These are phyloP conservation scores for Quercus parvula DNA, from an alignment of 306 rosid genomes.

Conservation along the genomic window DNA sequence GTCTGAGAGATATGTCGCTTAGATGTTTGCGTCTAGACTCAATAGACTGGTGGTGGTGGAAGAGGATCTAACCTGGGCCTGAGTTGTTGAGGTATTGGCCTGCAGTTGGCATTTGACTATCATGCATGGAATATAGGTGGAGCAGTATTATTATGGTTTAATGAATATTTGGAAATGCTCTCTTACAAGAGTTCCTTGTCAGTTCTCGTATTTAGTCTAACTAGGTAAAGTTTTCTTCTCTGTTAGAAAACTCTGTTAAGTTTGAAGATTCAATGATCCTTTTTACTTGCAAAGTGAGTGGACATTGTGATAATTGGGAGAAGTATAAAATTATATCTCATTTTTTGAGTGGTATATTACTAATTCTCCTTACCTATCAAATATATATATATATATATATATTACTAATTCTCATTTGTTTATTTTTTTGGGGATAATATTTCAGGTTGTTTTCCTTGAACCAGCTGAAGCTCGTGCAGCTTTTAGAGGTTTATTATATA, in stretches of 20 bases:
- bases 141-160: neutral
- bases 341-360: neutral
- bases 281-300: neutral
- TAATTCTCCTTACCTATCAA: constrained; percentile 3
- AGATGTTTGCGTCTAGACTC: neutral
- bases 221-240: neutral
- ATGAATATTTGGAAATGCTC: neutral
- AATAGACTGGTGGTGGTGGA: neutral
- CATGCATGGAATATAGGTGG: neutral
- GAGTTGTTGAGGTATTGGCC: neutral
- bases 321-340: neutral
- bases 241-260: neutral
- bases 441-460: constrained; percentile 85
- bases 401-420: constrained; percentile 16
- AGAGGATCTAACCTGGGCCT: neutral
- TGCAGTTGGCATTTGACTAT: neutral
- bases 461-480: constrained; percentile 81
- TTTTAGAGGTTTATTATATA: constrained; percentile 81
- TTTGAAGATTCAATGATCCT: neutral
- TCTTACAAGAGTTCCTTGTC: neutral
- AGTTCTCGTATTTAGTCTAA: neutral
- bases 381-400: neutral
- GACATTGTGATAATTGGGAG: neutral
- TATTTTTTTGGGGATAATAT: constrained; percentile 31
- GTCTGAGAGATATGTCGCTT: neutral